phyloP scores from a whole-genome alignment of 2,329 filamentous ascomycete genomes.

The Exophiala spinifera region DNA sequence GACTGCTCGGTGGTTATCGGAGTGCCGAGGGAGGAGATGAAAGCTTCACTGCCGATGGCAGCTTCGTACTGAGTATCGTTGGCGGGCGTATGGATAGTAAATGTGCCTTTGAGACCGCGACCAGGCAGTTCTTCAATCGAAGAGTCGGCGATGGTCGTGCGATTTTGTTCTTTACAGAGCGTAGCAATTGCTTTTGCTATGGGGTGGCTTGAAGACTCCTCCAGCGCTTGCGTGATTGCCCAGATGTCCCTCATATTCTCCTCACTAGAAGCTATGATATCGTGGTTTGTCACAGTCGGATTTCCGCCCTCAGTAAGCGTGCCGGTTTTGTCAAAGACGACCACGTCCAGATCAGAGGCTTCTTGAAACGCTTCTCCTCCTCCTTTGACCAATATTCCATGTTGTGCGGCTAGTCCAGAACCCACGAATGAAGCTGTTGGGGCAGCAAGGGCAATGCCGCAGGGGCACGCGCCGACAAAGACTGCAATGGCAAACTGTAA shows the following conservation, averaged over 20 bases:
- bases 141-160: slow-evolving; percentile 61
- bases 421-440: slow-evolving; percentile 98
- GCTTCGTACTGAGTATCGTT: slow-evolving; percentile 71
- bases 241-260: not conserved
- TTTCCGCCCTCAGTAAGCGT: slow-evolving; percentile 88
- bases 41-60: slow-evolving; percentile 76
- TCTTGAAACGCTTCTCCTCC: slow-evolving; percentile 87
- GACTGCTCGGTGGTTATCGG: too few relatives aligned
- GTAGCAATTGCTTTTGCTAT: slow-evolving; percentile 82
- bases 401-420: slow-evolving; percentile 86
- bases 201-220: slow-evolving; percentile 92
- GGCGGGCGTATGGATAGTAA: slow-evolving; percentile 63
- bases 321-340: slow-evolving; percentile 93
- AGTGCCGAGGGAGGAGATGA: too few relatives aligned
- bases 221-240: slow-evolving; percentile 42
- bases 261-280: slow-evolving; percentile 6
- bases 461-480: slow-evolving; percentile 95
- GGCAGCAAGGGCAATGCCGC: slow-evolving; percentile 86
- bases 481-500: slow-evolving; percentile 96
- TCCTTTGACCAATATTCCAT: slow-evolving; percentile 93
- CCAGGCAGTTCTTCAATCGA: slow-evolving; percentile 85
- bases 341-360: slow-evolving; percentile 80
- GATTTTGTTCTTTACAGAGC: slow-evolving; percentile 69
- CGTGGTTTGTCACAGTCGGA: slow-evolving; percentile 9
- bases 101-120: slow-evolving; percentile 73